phyloP scores from a whole-genome alignment of 176 grass and related monocot genomes.

The Triticum monococcum region DNA sequence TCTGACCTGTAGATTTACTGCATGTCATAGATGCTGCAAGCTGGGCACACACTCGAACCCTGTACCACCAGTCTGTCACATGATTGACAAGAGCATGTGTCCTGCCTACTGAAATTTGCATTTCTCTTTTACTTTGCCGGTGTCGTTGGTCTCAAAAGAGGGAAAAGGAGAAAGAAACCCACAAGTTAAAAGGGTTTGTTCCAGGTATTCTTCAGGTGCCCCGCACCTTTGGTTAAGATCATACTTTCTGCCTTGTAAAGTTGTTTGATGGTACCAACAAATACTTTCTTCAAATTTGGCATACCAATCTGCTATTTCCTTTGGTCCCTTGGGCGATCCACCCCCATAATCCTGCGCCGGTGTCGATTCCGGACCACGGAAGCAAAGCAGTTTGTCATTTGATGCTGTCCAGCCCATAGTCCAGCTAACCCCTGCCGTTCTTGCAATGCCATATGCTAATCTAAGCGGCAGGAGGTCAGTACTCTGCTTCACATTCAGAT shows the following conservation, averaged over 20 bases:
- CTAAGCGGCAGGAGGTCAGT: background rate
- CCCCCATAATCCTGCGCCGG: background rate
- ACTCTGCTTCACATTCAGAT: slow-evolving; percentile 15
- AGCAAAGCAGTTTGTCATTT: slow-evolving; percentile 30
- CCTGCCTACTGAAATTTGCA: slow-evolving; percentile 3
- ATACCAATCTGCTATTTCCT: background rate
- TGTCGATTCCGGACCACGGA: slow-evolving; percentile 14
- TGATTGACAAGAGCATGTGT: slow-evolving; percentile 24
- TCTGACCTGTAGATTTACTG: background rate
- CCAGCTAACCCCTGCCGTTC: slow-evolving; percentile 9
- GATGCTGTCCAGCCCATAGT: slow-evolving; percentile 28
- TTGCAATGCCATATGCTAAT: slow-evolving; percentile 2
- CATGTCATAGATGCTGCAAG: background rate
- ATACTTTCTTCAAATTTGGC: background rate
- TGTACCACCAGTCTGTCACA: background rate
- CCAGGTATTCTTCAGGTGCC: slow-evolving; percentile 9
- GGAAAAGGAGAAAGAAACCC: background rate
- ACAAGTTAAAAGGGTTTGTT: background rate
- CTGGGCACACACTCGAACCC: slow-evolving; percentile 1
- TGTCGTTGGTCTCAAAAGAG: slow-evolving; percentile 8
- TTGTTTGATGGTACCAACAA: background rate
- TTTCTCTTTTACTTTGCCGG: slow-evolving; percentile 9
- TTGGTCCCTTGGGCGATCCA: background rate
- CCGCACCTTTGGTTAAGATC: background rate
- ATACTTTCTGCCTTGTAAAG: background rate